These are phyloP conservation scores for Colletotrichum sp. DNA, from an alignment of 2,329 filamentous ascomycete species.

Conservation along the genomic window DNA sequence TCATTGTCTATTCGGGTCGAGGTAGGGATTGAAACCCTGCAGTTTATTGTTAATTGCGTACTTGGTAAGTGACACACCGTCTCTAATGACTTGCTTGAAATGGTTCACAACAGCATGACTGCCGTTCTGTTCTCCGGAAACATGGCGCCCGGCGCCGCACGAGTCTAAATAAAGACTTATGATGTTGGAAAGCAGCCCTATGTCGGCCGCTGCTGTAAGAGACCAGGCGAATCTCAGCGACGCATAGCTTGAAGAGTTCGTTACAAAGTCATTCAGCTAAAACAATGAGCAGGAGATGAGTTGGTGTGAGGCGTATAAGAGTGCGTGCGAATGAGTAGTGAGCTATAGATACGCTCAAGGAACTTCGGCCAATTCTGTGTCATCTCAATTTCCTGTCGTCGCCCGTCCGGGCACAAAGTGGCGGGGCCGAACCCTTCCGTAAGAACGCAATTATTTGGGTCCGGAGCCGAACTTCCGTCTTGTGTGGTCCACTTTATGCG, in stretches of 20 bases:
- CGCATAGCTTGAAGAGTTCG: background rate
- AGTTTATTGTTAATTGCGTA: background rate
- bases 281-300: background rate
- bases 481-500: background rate
- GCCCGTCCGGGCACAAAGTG: background rate
- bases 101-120: background rate
- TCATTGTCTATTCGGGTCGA: background rate
- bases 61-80: background rate
- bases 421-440: background rate
- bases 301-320: background rate
- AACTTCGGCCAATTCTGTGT: background rate
- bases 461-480: background rate
- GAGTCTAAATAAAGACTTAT: background rate
- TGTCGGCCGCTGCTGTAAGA: background rate
- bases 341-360: background rate
- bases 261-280: background rate
- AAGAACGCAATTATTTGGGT: background rate
- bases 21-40: background rate
- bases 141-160: background rate
- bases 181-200: background rate
- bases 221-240: background rate
- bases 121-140: background rate
- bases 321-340: background rate
- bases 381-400: background rate
- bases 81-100: background rate